Conservation (phyloP, 306 rosid genomes). For the Geum urbanum region DNA sequence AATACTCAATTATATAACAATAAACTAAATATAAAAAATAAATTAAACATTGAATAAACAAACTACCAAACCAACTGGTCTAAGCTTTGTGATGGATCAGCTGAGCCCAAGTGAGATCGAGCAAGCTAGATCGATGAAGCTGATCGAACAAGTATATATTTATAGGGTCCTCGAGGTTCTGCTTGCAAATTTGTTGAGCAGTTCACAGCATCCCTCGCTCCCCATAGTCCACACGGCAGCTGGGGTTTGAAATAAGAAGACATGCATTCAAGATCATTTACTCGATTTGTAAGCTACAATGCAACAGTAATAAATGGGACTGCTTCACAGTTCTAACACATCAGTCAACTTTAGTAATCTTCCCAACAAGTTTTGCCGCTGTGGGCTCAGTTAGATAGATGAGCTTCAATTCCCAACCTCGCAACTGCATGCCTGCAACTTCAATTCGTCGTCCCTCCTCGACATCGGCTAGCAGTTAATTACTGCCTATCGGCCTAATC, state of each 20-base stretch:
- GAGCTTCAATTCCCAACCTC: neutral
- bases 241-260: neutral
- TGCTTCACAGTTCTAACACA: neutral
- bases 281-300: neutral
- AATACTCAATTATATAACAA: no score
- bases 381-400: neutral
- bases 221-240: neutral
- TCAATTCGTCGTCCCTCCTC: neutral
- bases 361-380: neutral
- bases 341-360: neutral
- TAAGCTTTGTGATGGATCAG: neutral
- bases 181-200: neutral
- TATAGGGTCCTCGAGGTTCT: neutral
- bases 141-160: neutral
- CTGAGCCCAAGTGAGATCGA: neutral
- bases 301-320: neutral
- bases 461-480: no score
- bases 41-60: no score
- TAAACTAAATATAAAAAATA: no score
- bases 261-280: neutral
- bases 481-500: no score
- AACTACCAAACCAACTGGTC: no score
- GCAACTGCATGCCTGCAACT: neutral
- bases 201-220: neutral
- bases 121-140: neutral